Evolutionary conservation across 148 eudicot species (phyloP).

Genomic region (Limonium bicolor): DNA sequence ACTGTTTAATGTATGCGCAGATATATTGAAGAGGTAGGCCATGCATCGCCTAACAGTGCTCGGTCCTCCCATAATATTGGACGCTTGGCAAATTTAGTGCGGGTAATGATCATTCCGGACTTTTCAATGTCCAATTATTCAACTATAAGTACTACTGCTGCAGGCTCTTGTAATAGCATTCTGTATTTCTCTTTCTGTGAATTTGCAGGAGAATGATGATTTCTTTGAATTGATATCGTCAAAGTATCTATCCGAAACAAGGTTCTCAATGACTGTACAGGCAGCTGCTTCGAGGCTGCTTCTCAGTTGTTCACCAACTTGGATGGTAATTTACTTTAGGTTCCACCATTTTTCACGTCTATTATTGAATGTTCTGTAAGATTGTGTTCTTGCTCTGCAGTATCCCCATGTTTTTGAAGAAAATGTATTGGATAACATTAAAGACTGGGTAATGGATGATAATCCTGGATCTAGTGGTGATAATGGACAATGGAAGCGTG

Average conservation of each 20-base stretch:
- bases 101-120: too few relatives aligned
- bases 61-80: conserved; percentile 77
- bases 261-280: conserved; percentile 64
- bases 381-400: conserved; percentile 22
- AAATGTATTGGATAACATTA: conserved; percentile 57
- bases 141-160: too few relatives aligned
- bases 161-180: too few relatives aligned
- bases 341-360: neutral
- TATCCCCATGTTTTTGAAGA: conserved; percentile 95
- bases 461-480: conserved; percentile 25
- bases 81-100: conserved; percentile 61
- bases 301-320: conserved; percentile 76
- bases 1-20: conserved; percentile 16
- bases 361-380: too few relatives aligned
- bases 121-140: too few relatives aligned
- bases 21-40: conserved; percentile 61
- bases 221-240: conserved; percentile 87
- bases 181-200: conserved; percentile 5
- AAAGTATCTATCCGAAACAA: conserved; percentile 55
- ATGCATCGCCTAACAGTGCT: conserved; percentile 41
- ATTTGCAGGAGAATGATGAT: conserved; percentile 89
- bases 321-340: conserved; percentile 47
- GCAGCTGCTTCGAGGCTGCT: conserved; percentile 90
- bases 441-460: conserved; percentile 80
- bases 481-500: conserved; percentile 38